Base-by-base conservation (phyloP, 306 rosid species). In the Quercus robur region DNA sequence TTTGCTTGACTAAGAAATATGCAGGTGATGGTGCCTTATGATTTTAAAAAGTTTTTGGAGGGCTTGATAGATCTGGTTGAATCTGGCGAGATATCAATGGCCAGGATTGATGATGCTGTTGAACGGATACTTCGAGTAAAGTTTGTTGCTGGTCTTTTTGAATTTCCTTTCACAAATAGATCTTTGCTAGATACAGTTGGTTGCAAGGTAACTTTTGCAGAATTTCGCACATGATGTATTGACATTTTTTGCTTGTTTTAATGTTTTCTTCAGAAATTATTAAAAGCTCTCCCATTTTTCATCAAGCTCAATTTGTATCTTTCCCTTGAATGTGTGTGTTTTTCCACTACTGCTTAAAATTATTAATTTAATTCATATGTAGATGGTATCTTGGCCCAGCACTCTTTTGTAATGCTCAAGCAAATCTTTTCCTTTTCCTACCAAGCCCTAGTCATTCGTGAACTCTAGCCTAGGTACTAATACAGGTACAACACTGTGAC, bases 111-210 rank as follows among this genome's bases (percentile, higher is more conserved):
- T 75, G 88, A 86, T 72, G 82, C 92, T 3, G 88, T 86, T 73
- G 90, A 88, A 81, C 80, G 87, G 35, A 88, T 88, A 79, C 82
- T 88, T 56, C 80, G 88, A 82, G 92, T 88, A 74, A 88, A 88
- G 82, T 88, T 86, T 31, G 88, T 81, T 77, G 77, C 89, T n/a
- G 87, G 84, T 55, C 75, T 88, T 59, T 88, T 86, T 73, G 90
- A 88, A 79, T 74, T 86, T 75, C 85, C 90, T 26, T 80, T 79
- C 59, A 63, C 76, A 1, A 81, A 80, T 62, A 84, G 85, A 75
- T 79, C 88, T 72, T 80, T 84, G 84, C 85, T 86, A 8, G 84
- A 88, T 70, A 75, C 15, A 9, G 88, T 88, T 84, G 92, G 92
- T 72, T 88, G 85, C 90, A 84, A 88, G 92, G 92, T 79, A 75